Percentiles rank a stretch among this genome's conserved stretches.
phyloP scores from a whole-genome alignment of 1,284 basidiomycete genomes.

The Austroboletus niveus region DNA sequence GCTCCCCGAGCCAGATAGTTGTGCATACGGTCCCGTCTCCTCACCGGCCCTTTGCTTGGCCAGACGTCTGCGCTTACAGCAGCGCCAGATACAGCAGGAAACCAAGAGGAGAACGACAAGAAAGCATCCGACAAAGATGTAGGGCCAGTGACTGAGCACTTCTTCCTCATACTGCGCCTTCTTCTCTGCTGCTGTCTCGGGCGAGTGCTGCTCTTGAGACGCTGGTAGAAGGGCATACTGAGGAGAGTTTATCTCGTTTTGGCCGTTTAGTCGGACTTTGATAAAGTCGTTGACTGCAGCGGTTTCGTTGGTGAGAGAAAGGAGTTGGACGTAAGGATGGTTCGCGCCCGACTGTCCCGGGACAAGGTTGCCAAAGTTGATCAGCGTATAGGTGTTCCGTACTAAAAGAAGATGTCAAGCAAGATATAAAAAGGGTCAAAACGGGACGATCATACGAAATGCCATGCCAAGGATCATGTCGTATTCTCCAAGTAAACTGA shows the following conservation, averaged over 20 bases:
- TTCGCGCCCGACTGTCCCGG: conserved; percentile 36
- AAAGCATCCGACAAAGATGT: conserved; percentile 67
- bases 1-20: conserved; percentile 26
- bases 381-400: conserved; percentile 62
- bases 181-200: conserved; percentile 63
- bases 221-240: conserved; percentile 60
- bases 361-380: conserved; percentile 59
- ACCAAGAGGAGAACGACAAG: conserved; percentile 47
- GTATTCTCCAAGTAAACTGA: conserved; percentile 72
- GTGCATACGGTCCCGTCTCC: conserved; percentile 21
- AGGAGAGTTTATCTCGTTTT: conserved; percentile 45
- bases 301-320: conserved; percentile 44
- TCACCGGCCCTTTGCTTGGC: conserved; percentile 20
- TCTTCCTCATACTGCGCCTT: conserved; percentile 67
- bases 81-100: conserved; percentile 59
- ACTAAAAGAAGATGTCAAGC: conserved; percentile 41
- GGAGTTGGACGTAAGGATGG: conserved; percentile 56
- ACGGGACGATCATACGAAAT: conserved; percentile 51
- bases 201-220: conserved; percentile 59
- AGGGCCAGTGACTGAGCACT: conserved; percentile 72
- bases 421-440: background rate
- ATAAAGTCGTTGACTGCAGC: conserved; percentile 56
- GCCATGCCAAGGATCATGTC: conserved; percentile 82
- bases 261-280: conserved; percentile 46
- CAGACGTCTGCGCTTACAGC: conserved; percentile 44